phyloP scores from a whole-genome alignment of 1,284 basidiomycete species.

The Cystobasidiaceae sp. region DNA sequence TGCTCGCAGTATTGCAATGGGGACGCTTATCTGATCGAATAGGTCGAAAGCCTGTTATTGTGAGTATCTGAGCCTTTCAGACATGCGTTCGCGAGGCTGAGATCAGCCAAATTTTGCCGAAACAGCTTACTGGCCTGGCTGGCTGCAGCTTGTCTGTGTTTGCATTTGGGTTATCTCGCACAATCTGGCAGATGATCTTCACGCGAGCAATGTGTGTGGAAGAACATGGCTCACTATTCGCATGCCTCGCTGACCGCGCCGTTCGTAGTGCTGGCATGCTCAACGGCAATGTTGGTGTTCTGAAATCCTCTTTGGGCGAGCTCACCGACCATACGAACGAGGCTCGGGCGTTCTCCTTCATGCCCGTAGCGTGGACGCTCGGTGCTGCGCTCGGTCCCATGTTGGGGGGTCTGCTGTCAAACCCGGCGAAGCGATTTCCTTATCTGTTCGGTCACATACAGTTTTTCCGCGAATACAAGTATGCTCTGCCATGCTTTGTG shows the following conservation, averaged over 20 bases:
- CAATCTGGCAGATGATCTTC: slow-evolving; percentile 44
- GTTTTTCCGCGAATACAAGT: slow-evolving; percentile 43
- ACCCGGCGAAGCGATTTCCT: slow-evolving; percentile 44
- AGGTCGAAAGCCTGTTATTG: slow-evolving; percentile 38
- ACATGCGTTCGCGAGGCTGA: slow-evolving; percentile 40
- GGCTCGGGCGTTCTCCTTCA: slow-evolving; percentile 38
- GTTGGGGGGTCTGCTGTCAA: slow-evolving; percentile 41
- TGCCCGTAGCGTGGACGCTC: slow-evolving; percentile 37
- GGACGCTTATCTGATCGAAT: slow-evolving; percentile 46
- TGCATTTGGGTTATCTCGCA: slow-evolving; percentile 46
- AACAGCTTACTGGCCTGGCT: slow-evolving; percentile 43
- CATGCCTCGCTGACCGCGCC: background rate
- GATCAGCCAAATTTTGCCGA: slow-evolving; percentile 45
- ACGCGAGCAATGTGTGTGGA: slow-evolving; percentile 36
- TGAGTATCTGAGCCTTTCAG: slow-evolving; percentile 38
- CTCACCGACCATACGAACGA: slow-evolving; percentile 41
- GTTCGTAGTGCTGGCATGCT: background rate
- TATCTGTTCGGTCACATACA: slow-evolving; percentile 33
- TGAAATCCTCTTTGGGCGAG: slow-evolving; percentile 41
- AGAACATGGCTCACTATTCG: background rate
- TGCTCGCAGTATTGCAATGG: slow-evolving; percentile 43
- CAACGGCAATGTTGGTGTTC: slow-evolving; percentile 37
- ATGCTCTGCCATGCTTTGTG: slow-evolving; percentile 46
- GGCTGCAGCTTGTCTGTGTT: slow-evolving; percentile 46
- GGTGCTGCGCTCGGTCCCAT: slow-evolving; percentile 37